Conservation (phyloP, 108 stramenopile species). For the Discostella pseudostelligera region DNA sequence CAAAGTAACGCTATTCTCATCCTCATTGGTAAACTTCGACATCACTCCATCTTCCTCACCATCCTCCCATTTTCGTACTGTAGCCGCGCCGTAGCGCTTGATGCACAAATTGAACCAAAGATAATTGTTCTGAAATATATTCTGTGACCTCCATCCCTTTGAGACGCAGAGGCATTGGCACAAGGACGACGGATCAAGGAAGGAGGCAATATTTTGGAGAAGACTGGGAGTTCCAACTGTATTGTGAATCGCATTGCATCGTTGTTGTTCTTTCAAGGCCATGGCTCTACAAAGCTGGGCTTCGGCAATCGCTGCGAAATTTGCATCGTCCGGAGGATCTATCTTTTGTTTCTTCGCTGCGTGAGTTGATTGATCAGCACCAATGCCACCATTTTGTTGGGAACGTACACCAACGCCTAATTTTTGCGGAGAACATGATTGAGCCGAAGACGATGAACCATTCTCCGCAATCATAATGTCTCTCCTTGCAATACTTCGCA, state of each 20-base stretch:
- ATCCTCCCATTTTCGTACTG: slow-evolving; percentile 73
- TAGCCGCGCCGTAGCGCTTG: slow-evolving; percentile 61
- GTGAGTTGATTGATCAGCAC: slow-evolving; percentile 1
- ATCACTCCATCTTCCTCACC: slow-evolving; percentile 50
- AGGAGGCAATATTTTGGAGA: slow-evolving; percentile 36
- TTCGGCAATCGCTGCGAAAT: not conserved
- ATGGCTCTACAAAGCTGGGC: not conserved
- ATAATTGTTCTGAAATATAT: slow-evolving; percentile 48
- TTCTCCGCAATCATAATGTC: slow-evolving; percentile 4
- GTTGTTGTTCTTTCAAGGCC: slow-evolving; percentile 10
- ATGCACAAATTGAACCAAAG: slow-evolving; percentile 64
- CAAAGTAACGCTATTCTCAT: slow-evolving; percentile 11
- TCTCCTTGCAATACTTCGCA: slow-evolving; percentile 30
- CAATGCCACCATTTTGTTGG: not conserved
- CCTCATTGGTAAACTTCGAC: slow-evolving; percentile 2
- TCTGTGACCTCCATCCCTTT: slow-evolving; percentile 44
- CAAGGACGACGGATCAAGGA: slow-evolving; percentile 65
- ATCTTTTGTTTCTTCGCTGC: slow-evolving; percentile 29
- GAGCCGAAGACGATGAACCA: not conserved
- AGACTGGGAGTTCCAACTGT: slow-evolving; percentile 19
- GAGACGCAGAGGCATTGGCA: slow-evolving; percentile 50
- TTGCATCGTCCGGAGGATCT: not conserved
- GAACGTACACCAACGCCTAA: not conserved
- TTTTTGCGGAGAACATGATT: not conserved
- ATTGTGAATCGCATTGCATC: slow-evolving; percentile 11